Conservation (phyloP, 2,329 filamentous ascomycete species). For the Magnaporthales sp. region DNA sequence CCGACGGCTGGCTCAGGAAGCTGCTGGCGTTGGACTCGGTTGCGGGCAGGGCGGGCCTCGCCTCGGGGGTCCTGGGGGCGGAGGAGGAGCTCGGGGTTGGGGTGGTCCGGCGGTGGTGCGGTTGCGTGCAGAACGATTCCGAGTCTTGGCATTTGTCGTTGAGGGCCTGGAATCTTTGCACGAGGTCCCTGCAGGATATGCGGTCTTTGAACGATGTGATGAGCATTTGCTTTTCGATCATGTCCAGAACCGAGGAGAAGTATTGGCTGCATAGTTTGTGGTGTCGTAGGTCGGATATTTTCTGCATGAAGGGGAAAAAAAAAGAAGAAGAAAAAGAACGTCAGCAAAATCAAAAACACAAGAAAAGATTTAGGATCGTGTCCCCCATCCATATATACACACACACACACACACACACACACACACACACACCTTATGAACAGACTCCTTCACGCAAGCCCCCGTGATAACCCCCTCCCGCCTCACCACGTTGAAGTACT, state of each 20-base stretch:
- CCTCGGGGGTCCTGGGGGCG: too few relatives aligned
- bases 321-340: not conserved
- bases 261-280: not conserved
- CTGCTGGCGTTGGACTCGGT: too few relatives aligned
- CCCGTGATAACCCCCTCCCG: not conserved
- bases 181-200: not conserved
- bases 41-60: too few relatives aligned
- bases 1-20: too few relatives aligned
- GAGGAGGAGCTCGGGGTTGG: too few relatives aligned
- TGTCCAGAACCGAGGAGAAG: not conserved
- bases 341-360: too few relatives aligned
- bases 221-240: not conserved
- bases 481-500: not conserved
- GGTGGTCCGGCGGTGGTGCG: too few relatives aligned
- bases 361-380: too few relatives aligned
- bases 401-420: not conserved
- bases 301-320: not conserved
- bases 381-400: too few relatives aligned
- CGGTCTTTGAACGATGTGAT: not conserved
- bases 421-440: not conserved
- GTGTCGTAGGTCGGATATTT: not conserved
- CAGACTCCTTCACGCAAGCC: not conserved
- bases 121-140: not conserved
- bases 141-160: not conserved
- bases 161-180: not conserved